These are phyloP conservation scores for Chloromonas sp. DNA, from an alignment of 163 green algal genomes.

Conservation along the genomic window DNA sequence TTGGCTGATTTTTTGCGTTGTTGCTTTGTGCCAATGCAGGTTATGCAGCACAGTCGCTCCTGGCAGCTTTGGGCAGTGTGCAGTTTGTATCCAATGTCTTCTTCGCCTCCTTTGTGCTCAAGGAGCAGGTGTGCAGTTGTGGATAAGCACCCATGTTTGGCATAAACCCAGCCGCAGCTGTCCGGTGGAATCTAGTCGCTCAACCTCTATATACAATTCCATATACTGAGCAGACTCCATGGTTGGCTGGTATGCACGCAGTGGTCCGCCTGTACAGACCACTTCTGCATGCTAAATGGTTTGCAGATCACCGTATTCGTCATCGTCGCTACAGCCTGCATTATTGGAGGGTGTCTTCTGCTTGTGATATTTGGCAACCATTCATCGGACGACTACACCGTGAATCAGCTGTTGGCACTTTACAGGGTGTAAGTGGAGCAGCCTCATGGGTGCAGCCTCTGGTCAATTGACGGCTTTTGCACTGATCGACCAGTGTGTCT, in stretches of 20 bases:
- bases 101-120: constrained; percentile 74
- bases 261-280: too few species aligned
- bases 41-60: constrained; percentile 83
- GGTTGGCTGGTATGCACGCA: too few species aligned
- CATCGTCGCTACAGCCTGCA: constrained; percentile 60
- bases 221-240: too few species aligned
- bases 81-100: constrained; percentile 87
- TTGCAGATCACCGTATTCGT: constrained; percentile 54
- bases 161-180: too few species aligned
- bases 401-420: constrained; percentile 47
- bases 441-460: not conserved
- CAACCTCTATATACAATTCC: too few species aligned
- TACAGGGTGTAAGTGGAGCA: constrained; percentile 21
- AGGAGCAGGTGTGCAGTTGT: constrained; percentile 51
- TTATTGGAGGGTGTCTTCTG: constrained; percentile 75
- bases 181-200: too few species aligned
- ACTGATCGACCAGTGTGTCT: too few species aligned
- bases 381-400: constrained; percentile 47
- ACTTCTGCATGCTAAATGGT: not conserved
- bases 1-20: too few species aligned
- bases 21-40: constrained; percentile 27
- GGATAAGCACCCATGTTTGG: too few species aligned
- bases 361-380: constrained; percentile 86
- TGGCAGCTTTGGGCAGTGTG: constrained; percentile 75
- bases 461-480: too few species aligned